Evolutionary conservation across 2,329 filamentous ascomycete species (phyloP), one percentile per base, ranked within the genome.

Genomic region (Fusarium ambrosium): DNA sequence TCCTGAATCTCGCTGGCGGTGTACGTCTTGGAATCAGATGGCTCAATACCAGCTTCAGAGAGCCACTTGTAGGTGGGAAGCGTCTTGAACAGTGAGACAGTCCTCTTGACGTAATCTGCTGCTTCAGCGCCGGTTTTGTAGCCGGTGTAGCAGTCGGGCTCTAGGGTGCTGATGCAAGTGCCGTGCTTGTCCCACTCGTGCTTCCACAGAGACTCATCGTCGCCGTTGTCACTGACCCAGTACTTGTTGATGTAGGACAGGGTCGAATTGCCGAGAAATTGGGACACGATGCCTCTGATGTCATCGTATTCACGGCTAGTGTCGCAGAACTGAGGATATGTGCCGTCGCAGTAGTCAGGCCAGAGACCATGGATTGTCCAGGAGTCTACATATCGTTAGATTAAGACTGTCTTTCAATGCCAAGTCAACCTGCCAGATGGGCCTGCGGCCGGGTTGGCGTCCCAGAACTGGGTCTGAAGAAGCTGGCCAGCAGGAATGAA

Each of bases 171-270:
- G 73, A 95, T 90, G 82, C 93, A 95, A n/a, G 87, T 88, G 65
- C 93, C 93, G 80, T 95, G 93, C 81, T 94, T 95, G 74, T 86
- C 85, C 90, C 91, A 95, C 82, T 95, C 93, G 81, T 95, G 92
- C 80, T 92, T 86, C 93, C 93, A 95, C 71, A 95, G 89, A 11
- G 84, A 84, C 76, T 92, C 89, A 72, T 92, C 89, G 34, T 91
- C 82, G 64, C 92, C 92, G 61, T 88, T 79, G 80, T 92, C 89
- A 78, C 92, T 91, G 79, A 93, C 91, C 93, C 93, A 95, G 84
- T 92, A 94, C 1, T 84, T 89, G 60, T 89, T 82, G 92, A 95
- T 95, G 79, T 91, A 93, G 3, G 84, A 83, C 2, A 95, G 85
- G 1, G 92, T 86, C 32, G 89, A 87, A 1, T 84, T 84, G 61